Evolutionary conservation across 805 yeast genomes (phyloP).

Genomic region (Clavispora phyllophila): DNA sequence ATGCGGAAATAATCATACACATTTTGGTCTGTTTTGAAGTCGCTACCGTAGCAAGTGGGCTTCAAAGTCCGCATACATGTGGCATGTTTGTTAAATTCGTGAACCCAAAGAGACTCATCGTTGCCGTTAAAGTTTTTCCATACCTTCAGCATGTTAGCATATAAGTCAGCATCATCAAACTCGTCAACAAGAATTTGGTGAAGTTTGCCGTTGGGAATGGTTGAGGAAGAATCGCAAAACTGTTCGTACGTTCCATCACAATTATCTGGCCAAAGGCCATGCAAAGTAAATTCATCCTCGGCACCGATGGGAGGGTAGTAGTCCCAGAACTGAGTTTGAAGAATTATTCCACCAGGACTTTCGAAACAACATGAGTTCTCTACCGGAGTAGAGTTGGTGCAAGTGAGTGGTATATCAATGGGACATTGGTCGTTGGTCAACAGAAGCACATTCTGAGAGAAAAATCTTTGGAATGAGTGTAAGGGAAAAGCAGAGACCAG

Average conservation of each 20-base stretch:
- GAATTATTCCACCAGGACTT: conserved; percentile 33
- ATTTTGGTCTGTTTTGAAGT: conserved; percentile 17
- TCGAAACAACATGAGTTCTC: conserved; percentile 46
- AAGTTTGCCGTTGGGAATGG: conserved; percentile 20
- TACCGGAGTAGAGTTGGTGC: conserved; percentile 49
- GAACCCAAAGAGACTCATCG: conserved; percentile 34
- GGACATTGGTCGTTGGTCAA: conserved; percentile 7
- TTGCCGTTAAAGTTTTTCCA: conserved; percentile 23
- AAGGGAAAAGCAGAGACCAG: background rate
- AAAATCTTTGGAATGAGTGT: background rate
- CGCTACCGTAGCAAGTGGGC: conserved; percentile 31
- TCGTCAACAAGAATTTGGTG: conserved; percentile 22
- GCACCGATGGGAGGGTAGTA: conserved; percentile 30
- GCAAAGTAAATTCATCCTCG: conserved; percentile 35
- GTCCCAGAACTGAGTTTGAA: conserved; percentile 42
- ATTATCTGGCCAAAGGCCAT: conserved; percentile 42
- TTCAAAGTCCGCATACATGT: conserved; percentile 36
- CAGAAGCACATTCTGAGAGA: background rate
- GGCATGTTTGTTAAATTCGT: conserved; percentile 41
- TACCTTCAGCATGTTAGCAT: conserved; percentile 19
- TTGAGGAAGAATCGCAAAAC: conserved; percentile 29
- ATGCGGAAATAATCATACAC: conserved; percentile 26
- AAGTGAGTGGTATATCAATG: conserved; percentile 45
- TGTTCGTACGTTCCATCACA: conserved; percentile 37
- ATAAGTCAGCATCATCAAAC: conserved; percentile 23